Conservation (phyloP, 345 rosid species). For the Arabidopsis thaliana region DNA sequence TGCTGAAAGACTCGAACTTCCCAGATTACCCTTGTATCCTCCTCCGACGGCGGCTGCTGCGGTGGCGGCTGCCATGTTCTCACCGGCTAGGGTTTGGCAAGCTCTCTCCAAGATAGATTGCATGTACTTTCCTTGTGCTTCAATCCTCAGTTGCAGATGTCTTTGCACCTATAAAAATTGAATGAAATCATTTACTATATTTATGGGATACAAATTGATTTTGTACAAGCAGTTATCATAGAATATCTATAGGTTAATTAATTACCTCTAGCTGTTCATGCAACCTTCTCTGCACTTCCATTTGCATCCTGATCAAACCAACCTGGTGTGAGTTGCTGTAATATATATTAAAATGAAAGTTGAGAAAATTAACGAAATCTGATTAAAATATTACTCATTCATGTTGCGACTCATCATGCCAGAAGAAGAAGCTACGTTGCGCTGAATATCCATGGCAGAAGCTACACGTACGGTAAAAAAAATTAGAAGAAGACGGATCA, state of each 20-base stretch:
- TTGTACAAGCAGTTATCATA: background rate
- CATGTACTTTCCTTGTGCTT: conserved; percentile 99
- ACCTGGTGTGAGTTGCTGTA: conserved; percentile 55
- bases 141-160: conserved; percentile 96
- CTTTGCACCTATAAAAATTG: conserved; percentile 74
- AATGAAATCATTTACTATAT: background rate
- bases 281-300: conserved; percentile 99
- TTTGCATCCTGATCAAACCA: conserved; percentile 89
- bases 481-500: background rate
- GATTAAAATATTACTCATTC: conserved; percentile 75
- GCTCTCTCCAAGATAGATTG: conserved; percentile 96
- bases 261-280: conserved; percentile 97
- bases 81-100: conserved; percentile 87
- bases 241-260: conserved; percentile 8
- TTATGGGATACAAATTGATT: background rate
- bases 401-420: conserved; percentile 87
- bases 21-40: conserved; percentile 56
- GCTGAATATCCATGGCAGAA: conserved; percentile 82
- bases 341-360: background rate
- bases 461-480: conserved; percentile 43
- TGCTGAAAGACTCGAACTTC: conserved; percentile 56
- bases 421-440: conserved; percentile 87
- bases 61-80: conserved; percentile 57
- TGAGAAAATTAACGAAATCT: background rate
- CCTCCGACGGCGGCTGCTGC: conserved; percentile 40